Evolutionary conservation across 208 protist genomes (phyloP), one percentile per base, ranked within the genome.

Genomic region (Acanthamoeba quina): DNA sequence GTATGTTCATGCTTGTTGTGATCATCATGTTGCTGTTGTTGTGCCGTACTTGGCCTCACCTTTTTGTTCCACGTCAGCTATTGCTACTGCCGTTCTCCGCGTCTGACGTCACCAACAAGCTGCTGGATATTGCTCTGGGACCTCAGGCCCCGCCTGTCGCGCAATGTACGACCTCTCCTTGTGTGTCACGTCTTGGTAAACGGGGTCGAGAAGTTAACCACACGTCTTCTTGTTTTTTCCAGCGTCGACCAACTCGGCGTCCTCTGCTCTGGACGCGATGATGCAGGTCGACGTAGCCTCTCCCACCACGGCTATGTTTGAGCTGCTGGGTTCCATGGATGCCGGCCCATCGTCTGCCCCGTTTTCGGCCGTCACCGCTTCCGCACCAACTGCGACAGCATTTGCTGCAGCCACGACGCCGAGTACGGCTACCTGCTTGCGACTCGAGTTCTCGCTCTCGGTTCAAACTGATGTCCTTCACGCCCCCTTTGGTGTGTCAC

Each of bases 61-160:
- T 70, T 37, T 70, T 7, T 37, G 5, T 29, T 56, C 52, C 15
- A 2, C 52, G 13, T 56, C 72, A 80, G 56, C 80, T 89, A 0
- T 41, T 89, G 44, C 24, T 89, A 15, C 54, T 89, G 21, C 80
- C 80, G 11, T 44, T 89, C 24, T 64, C 47, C 5, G 52, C 80
- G 5, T 47, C 41, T 3, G 80, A 89, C 29, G 29, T 64, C 4
- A 41, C 80, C 2, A 89, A 58, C 24, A 58, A 89, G 13, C 29
- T 89, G 47, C 80, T 89, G 21, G 80, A 89, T 31, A 44, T 89
- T 13, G 31, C 24, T 0, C 31, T 89, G 72, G 72, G 72, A 19
- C 21, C 44, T 6, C 72, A 52, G 64, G 21, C 41, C 41, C 41
- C 41, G 41, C 41, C 41, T 44, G 41, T 4, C 41, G 41, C 41